These are phyloP conservation scores for Aureobasidium melanogenum DNA, from an alignment of 2,329 filamentous ascomycete genomes.

Conservation along the genomic window DNA sequence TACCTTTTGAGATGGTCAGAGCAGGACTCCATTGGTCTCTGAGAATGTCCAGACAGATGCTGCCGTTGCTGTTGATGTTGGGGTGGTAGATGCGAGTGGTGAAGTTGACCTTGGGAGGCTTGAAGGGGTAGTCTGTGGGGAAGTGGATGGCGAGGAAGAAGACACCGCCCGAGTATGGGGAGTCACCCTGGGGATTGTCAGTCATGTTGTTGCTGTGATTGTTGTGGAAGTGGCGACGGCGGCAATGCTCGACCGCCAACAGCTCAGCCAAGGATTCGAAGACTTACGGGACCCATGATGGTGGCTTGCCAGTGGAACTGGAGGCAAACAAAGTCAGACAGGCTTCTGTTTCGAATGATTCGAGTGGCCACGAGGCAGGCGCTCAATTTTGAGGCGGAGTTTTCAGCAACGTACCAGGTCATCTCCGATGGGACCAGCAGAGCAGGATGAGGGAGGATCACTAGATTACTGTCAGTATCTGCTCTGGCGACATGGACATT, in stretches of 20 bases:
- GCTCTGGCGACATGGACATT: background rate
- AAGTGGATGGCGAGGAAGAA: slow-evolving; percentile 99
- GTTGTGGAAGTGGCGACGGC: slow-evolving; percentile 6
- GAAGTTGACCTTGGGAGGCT: slow-evolving; percentile 99
- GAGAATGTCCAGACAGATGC: slow-evolving; percentile 96
- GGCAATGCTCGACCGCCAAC: background rate
- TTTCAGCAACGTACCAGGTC: slow-evolving; percentile 69
- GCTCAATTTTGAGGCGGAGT: slow-evolving; percentile 8
- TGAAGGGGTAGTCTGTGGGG: slow-evolving; percentile 99
- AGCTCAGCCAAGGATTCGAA: background rate
- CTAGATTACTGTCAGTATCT: slow-evolving; percentile 43
- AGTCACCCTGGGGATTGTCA: slow-evolving; percentile 59
- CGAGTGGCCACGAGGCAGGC: slow-evolving; percentile 11
- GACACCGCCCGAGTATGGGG: slow-evolving; percentile 94
- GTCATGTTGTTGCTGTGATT: background rate
- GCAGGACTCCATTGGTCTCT: slow-evolving; percentile 99
- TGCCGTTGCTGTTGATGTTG: slow-evolving; percentile 99
- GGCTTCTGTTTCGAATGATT: slow-evolving; percentile 15
- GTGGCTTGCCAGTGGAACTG: slow-evolving; percentile 99
- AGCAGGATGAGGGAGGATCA: slow-evolving; percentile 97
- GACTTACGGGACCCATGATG: slow-evolving; percentile 96
- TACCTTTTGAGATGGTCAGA: slow-evolving; percentile 97
- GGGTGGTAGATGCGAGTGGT: slow-evolving; percentile 99
- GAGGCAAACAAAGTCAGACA: slow-evolving; percentile 25
- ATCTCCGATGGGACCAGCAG: slow-evolving; percentile 91